Evolutionary conservation across 805 yeast genomes (phyloP).

Genomic region (Tetrapisispora taiwanensis): DNA sequence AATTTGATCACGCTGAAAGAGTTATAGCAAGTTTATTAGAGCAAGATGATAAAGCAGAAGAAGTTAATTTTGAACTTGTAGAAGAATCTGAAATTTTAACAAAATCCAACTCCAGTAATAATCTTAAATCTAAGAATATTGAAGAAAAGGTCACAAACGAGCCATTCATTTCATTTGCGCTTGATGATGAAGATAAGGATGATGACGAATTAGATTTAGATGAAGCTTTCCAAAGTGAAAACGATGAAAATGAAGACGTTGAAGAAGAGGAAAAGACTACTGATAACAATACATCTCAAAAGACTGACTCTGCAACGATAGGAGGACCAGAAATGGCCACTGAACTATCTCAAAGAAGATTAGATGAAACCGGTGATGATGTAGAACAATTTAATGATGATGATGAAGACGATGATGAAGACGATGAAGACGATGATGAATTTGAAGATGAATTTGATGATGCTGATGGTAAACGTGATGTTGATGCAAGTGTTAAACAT

Average conservation of each 20-base stretch:
- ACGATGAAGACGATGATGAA: conserved; percentile 34
- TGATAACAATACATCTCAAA: no score
- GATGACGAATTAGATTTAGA: conserved; percentile 50
- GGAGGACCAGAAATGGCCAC: no score
- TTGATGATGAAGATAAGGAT: conserved; percentile 26
- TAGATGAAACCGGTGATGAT: conserved; percentile 30
- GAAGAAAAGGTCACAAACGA: not conserved
- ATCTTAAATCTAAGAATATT: not conserved
- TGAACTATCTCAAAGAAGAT: conserved; percentile 2
- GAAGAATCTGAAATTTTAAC: conserved; percentile 37
- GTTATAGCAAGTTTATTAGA: conserved; percentile 67
- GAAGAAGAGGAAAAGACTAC: not conserved
- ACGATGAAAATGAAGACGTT: conserved; percentile 10
- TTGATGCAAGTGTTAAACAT: conserved; percentile 49
- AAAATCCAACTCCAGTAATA: conserved; percentile 16
- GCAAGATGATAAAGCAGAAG: conserved; percentile 77
- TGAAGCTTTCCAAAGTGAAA: conserved; percentile 39
- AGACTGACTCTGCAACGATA: no score
- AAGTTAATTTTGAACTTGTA: conserved; percentile 62
- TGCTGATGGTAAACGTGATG: conserved; percentile 39
- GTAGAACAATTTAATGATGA: conserved; percentile 28
- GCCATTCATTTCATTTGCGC: conserved; percentile 3
- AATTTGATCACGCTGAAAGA: conserved; percentile 67
- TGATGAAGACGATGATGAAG: conserved; percentile 29
- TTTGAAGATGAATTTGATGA: conserved; percentile 38